Evolutionary conservation across 495 filamentous ascomycete genomes (phyloP), one percentile per base, ranked within the genome.

Genomic region (Bryoglossum gracile): DNA sequence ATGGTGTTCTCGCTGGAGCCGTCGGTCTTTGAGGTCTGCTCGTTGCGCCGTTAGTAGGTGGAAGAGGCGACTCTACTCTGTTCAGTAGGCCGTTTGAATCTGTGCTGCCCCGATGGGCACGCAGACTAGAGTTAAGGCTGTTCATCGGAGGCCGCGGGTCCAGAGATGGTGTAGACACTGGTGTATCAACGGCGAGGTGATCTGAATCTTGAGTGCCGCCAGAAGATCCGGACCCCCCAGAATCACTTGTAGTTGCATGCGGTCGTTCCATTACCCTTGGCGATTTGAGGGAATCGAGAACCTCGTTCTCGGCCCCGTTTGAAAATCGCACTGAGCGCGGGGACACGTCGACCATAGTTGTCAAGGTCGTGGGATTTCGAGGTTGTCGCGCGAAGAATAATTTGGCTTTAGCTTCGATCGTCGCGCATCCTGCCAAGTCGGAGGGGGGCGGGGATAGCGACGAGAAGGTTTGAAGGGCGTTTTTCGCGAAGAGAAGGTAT

Each of bases 181-280:
- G 50, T 65, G 50, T 55, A 53, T 51, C 74, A 67, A 42, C 64
- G 63, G 47, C 67, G 44, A 65, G 63, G 48, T 58, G 65, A 5
- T 53, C 52, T 8, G 41, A 40, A 34, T 75, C 72, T 43, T 71
- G 55, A 32, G 74, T 76, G 33, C 84, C 82, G 49, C 77, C 77
- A 17, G 81, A 84, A 4, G 78, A 81, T 32, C 69, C 75, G 24
- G 81, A 83, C 50, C 71, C 78, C 32, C 80, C 81, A 19, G 81
- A 84, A 59, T 86, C 83, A 47, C 60, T 78, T 54, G 64, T 72
- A 60, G 63, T 65, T 43, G 66, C 68, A 57, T 59, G 45, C 11
- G 80, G 71, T 39, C 77, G 75, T 64, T 80, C 77, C 72, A 77
- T 74, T 59, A 63, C 50, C 24, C 42, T 46, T 23, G 58, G 56